A percentile compares a stretch with the other conserved stretches of the same genome.
phyloP scores from a whole-genome alignment of 208 protist species.

The Acanthamoeba healyi region DNA sequence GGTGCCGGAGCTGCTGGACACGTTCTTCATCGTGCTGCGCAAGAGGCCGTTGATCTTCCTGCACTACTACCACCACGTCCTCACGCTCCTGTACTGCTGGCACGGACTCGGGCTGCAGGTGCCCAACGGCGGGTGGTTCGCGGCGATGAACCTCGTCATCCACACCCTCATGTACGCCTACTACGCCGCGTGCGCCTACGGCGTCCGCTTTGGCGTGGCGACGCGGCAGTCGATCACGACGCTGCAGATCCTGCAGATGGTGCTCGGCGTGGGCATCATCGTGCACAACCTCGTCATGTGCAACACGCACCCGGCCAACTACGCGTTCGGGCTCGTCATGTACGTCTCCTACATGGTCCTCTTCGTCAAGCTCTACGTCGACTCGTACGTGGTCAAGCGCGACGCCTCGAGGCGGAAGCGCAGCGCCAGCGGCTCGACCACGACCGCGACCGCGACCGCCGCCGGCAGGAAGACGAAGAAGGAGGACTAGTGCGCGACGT shows the following conservation, averaged over 20 bases:
- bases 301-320: constrained; percentile 68
- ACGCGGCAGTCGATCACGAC: constrained; percentile 34
- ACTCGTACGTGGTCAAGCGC: neutral
- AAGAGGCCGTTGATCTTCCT: constrained; percentile 90
- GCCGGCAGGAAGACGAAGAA: neutral
- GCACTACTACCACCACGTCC: constrained; percentile 94
- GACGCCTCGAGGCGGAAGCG: neutral
- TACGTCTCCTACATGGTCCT: constrained; percentile 94
- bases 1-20: constrained; percentile 90
- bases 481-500: neutral
- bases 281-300: neutral
- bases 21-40: constrained; percentile 90
- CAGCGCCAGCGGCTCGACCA: neutral
- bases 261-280: constrained; percentile 82
- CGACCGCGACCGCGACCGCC: no score
- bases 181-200: constrained; percentile 92
- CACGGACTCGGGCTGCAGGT: neutral
- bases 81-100: constrained; percentile 95
- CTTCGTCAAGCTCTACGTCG: constrained; percentile 92
- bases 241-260: constrained; percentile 93
- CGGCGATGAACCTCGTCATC: constrained; percentile 95
- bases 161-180: constrained; percentile 97
- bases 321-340: constrained; percentile 91
- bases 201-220: constrained; percentile 49
- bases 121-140: constrained; percentile 20